Conservation (phyloP, 2,329 filamentous ascomycete genomes). For the Ampelomyces quisqualis region DNA sequence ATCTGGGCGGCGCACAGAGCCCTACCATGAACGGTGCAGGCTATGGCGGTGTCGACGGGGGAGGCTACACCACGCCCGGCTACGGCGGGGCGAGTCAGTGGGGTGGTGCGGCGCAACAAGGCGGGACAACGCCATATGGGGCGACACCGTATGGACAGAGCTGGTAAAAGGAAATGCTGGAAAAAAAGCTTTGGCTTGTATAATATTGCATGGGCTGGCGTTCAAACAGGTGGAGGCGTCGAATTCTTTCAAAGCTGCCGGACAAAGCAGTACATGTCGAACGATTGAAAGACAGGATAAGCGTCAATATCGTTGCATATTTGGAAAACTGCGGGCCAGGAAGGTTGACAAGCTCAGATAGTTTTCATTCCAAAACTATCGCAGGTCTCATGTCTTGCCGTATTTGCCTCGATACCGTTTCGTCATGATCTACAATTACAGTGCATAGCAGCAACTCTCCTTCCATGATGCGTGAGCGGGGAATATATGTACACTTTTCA, state of each 20-base stretch:
- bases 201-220: slow-evolving; percentile 33
- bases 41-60: slow-evolving; percentile 60
- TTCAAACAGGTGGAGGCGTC: slow-evolving; percentile 17
- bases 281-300: not conserved
- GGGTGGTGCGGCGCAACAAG: slow-evolving; percentile 50
- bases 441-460: slow-evolving; percentile 16
- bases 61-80: slow-evolving; percentile 68
- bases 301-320: no score
- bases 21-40: slow-evolving; percentile 56
- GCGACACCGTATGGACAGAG: slow-evolving; percentile 60
- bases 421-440: slow-evolving; percentile 26
- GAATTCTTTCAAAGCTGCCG: slow-evolving; percentile 1
- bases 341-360: slow-evolving; percentile 10
- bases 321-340: no score
- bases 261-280: not conserved
- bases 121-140: slow-evolving; percentile 57
- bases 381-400: slow-evolving; percentile 3
- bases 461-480: slow-evolving; percentile 28
- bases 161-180: slow-evolving; percentile 13
- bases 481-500: slow-evolving; percentile 32
- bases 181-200: slow-evolving; percentile 11
- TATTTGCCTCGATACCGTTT: slow-evolving; percentile 3
- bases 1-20: slow-evolving; percentile 65
- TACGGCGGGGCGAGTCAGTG: slow-evolving; percentile 60
- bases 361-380: slow-evolving; percentile 6